phyloP scores from a whole-genome alignment of 2,329 filamentous ascomycete species.

The Colletotrichum sp. region DNA sequence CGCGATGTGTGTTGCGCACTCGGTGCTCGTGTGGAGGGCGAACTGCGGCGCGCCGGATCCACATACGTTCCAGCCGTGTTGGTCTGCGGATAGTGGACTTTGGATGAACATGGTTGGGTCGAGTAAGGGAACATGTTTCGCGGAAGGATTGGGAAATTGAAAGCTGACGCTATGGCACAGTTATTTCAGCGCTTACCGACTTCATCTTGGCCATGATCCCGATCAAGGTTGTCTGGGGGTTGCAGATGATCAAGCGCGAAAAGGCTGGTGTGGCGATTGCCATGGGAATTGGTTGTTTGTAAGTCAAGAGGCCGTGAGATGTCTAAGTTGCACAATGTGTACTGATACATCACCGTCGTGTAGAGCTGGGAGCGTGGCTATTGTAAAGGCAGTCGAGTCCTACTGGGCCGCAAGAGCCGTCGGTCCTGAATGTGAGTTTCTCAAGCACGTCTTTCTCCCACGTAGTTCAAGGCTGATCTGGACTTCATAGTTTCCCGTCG shows the following conservation, averaged over 20 bases:
- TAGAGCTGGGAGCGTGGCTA: background rate
- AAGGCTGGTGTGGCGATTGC: slow-evolving; percentile 31
- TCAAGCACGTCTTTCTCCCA: too few species aligned
- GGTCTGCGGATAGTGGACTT: background rate
- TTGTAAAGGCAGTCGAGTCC: background rate
- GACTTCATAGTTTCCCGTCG: background rate
- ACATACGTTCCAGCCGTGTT: background rate
- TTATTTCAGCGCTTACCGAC: slow-evolving; percentile 22
- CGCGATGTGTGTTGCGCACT: background rate
- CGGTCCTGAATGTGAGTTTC: background rate
- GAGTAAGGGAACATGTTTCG: background rate
- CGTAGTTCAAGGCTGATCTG: accelerated
- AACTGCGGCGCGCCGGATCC: background rate
- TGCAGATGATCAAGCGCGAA: slow-evolving; percentile 33
- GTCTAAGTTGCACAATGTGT: too few species aligned
- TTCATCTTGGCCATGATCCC: slow-evolving; percentile 31
- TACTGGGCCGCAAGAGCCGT: background rate
- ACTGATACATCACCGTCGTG: background rate
- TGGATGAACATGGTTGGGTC: background rate
- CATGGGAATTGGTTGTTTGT: slow-evolving; percentile 24
- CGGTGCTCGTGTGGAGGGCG: background rate
- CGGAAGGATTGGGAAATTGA: background rate
- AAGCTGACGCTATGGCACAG: background rate
- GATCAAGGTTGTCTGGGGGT: slow-evolving; percentile 30
- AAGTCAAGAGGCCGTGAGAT: background rate